Evolutionary conservation across 2,329 filamentous ascomycete genomes (phyloP), one percentile per base, ranked within the genome.

Genomic region (Hypoxylon sp.): DNA sequence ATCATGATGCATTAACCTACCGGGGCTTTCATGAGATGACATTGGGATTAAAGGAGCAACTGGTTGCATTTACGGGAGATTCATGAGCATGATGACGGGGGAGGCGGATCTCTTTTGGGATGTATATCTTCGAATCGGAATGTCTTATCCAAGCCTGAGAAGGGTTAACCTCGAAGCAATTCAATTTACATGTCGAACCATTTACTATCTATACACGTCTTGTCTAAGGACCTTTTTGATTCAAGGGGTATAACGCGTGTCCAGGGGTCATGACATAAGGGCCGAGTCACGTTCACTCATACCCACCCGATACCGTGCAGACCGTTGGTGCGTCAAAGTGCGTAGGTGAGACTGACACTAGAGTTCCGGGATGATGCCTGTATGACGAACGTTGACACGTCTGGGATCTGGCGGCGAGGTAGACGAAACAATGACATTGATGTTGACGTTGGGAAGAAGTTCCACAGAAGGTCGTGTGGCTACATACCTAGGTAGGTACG

Each of bases 1-100:
- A 70, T 70, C 32, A 74, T 61, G 68, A 73, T 67, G 71, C 70
- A 74, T 73, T 65, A 58, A 68, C 61, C 61, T 57, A 55, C 47
- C 29, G 39, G 60, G 64, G 51, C 34, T 64, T 70, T 65, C 43
- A 67, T 53, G 65, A 68, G 19, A 68, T 65, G 43, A 66, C 61
- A 71, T 67, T 51, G 61, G 66, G 55, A 52, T 43, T 50, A 29
- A 43, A 45, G 53, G 66, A 67, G 70, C 64, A 64, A 70, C 59
- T 45, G 61, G 66, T 61, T 70, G 71, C 71, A 74, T 74, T 73
- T 71, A 69, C 53, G 65, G 61, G 65, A 63, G 54, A 57, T 64
- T 73, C 55, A 73, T 58, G 71, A 71, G 70, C 71, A 71, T 73
- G 57, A 72, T 59, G 68, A 70, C 54, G 32, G 60, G 55, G 30